phyloP scores from a whole-genome alignment of 305 asterid species.

The Fraxinus baroniana region DNA sequence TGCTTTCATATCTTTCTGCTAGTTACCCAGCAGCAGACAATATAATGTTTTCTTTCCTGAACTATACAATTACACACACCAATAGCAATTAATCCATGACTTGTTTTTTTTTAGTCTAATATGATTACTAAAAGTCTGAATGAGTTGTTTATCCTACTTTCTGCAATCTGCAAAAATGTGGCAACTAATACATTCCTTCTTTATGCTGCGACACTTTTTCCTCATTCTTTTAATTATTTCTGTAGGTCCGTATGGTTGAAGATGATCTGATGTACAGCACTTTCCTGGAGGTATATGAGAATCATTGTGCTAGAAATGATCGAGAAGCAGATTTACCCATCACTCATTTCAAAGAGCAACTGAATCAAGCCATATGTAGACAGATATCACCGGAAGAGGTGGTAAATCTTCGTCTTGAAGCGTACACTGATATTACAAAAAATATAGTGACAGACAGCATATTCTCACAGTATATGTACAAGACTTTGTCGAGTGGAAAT shows the following conservation, averaged over 20 bases:
- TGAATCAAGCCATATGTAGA: constrained; percentile 93
- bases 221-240: constrained; percentile 7
- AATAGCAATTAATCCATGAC: background rate
- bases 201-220: constrained; percentile 5
- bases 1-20: background rate
- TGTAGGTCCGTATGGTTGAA: constrained; percentile 98
- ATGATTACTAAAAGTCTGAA: background rate
- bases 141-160: background rate
- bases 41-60: background rate
- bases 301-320: constrained; percentile 94
- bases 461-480: constrained; percentile 97
- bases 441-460: constrained; percentile 82
- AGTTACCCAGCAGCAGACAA: background rate
- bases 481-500: constrained; percentile 81
- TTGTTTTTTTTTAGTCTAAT: background rate
- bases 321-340: constrained; percentile 90
- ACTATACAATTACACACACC: background rate
- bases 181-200: background rate
- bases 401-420: constrained; percentile 93
- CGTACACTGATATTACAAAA: constrained; percentile 81
- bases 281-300: constrained; percentile 97
- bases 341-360: constrained; percentile 89
- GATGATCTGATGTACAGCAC: constrained; percentile 98
- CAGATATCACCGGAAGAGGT: constrained; percentile 94
- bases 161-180: background rate